These are phyloP conservation scores for Inonotus hispidus DNA, from an alignment of 1,284 basidiomycete species.

Conservation along the genomic window DNA sequence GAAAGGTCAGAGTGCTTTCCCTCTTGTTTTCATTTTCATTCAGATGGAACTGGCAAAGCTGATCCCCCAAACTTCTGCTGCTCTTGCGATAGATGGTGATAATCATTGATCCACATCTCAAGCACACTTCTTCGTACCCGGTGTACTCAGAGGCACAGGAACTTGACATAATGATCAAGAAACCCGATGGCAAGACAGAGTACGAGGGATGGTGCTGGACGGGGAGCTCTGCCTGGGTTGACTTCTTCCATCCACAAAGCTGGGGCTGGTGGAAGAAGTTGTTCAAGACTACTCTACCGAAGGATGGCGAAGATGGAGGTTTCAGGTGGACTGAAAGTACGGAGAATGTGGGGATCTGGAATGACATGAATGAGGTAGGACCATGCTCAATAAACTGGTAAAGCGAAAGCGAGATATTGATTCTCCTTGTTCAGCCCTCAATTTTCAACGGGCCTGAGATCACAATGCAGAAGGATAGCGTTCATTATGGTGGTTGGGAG, in stretches of 20 bases:
- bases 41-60: background rate
- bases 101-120: slow-evolving; percentile 96
- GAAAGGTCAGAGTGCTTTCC: slow-evolving; percentile 57
- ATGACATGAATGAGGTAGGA: slow-evolving; percentile 97
- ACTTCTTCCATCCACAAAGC: slow-evolving; percentile 89
- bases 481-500: slow-evolving; percentile 95
- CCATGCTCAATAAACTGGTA: slow-evolving; percentile 5
- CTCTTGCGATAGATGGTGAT: slow-evolving; percentile 28
- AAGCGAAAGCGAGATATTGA: background rate
- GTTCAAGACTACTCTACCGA: slow-evolving; percentile 58
- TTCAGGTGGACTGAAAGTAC: slow-evolving; percentile 78
- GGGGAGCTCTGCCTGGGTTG: slow-evolving; percentile 92
- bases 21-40: background rate
- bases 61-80: too few relatives aligned
- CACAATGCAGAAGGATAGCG: slow-evolving; percentile 90
- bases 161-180: slow-evolving; percentile 77
- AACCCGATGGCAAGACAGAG: slow-evolving; percentile 71
- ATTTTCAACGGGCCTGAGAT: slow-evolving; percentile 99
- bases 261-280: slow-evolving; percentile 91
- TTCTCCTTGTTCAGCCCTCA: slow-evolving; percentile 57
- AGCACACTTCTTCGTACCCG: slow-evolving; percentile 76
- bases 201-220: slow-evolving; percentile 99
- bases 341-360: slow-evolving; percentile 87
- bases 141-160: slow-evolving; percentile 86
- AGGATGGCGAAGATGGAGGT: slow-evolving; percentile 38